phyloP scores from a whole-genome alignment of 805 yeast genomes.

The Naumovozyma castellii region DNA sequence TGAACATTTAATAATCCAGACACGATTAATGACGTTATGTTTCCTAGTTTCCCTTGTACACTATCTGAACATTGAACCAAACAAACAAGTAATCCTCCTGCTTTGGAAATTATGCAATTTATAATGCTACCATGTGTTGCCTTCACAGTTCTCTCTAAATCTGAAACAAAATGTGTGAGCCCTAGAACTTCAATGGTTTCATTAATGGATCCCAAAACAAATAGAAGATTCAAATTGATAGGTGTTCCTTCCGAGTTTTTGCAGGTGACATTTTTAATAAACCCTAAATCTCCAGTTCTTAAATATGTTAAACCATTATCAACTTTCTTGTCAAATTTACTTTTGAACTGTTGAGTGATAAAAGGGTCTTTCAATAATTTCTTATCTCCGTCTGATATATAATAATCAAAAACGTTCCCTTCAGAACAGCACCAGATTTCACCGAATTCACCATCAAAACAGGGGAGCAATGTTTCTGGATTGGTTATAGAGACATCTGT shows the following conservation, averaged over 20 bases:
- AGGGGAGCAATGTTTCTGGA: conserved; percentile 75
- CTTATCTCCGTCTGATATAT: conserved; percentile 32
- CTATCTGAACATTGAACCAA: conserved; percentile 55
- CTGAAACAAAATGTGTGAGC: conserved; percentile 79
- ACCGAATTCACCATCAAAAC: conserved; percentile 87
- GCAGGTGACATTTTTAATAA: conserved; percentile 62
- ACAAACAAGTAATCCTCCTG: conserved; percentile 69
- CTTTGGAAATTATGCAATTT: conserved; percentile 61
- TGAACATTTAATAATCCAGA: conserved; percentile 71
- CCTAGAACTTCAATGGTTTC: conserved; percentile 90
- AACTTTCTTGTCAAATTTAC: conserved; percentile 51
- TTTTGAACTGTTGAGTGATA: conserved; percentile 47
- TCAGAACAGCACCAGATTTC: conserved; percentile 95
- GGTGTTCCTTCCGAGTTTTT: conserved; percentile 32
- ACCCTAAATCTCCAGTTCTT: conserved; percentile 92
- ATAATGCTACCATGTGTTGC: conserved; percentile 37
- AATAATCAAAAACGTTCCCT: conserved; percentile 60
- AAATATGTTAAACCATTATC: conserved; percentile 56
- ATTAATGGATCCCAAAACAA: conserved; percentile 72
- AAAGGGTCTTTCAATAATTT: conserved; percentile 45
- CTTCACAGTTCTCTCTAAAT: conserved; percentile 65
- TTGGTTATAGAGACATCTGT: conserved; percentile 91
- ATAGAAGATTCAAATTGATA: conserved; percentile 59
- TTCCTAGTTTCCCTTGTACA: conserved; percentile 41
- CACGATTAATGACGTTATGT: conserved; percentile 75